These are phyloP conservation scores for Acrodontium crateriforme DNA, from an alignment of 2,329 filamentous ascomycete genomes.

Conservation along the genomic window DNA sequence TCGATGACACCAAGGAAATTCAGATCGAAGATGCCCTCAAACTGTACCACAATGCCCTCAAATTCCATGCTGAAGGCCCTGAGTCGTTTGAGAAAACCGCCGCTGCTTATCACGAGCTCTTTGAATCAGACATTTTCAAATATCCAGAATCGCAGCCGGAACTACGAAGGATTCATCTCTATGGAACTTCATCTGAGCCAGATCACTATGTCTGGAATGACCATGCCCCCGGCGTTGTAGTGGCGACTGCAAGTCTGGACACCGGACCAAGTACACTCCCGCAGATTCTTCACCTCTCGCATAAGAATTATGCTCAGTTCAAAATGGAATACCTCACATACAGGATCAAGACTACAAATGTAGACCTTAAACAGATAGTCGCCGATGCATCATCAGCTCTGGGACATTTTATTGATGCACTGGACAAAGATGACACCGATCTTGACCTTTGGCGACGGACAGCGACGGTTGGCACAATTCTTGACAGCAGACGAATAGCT, in stretches of 20 bases:
- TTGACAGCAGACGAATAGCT: slow-evolving; percentile 44
- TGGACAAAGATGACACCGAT: slow-evolving; percentile 52
- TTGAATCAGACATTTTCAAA: slow-evolving; percentile 85
- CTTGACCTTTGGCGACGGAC: slow-evolving; percentile 50
- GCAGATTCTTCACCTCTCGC: slow-evolving; percentile 81
- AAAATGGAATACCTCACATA: slow-evolving; percentile 47
- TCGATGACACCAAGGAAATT: slow-evolving; percentile 90
- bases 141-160: slow-evolving; percentile 80
- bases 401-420: slow-evolving; percentile 43
- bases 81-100: slow-evolving; percentile 60
- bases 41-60: slow-evolving; percentile 80
- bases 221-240: slow-evolving; percentile 25
- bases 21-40: slow-evolving; percentile 96
- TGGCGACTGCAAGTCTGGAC: slow-evolving; percentile 46
- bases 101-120: slow-evolving; percentile 70
- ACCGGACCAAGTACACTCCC: slow-evolving; percentile 67
- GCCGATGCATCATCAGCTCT: slow-evolving; percentile 32
- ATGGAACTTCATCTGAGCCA: slow-evolving; percentile 30
- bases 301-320: slow-evolving; percentile 93
- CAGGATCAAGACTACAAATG: slow-evolving; percentile 12
- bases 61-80: slow-evolving; percentile 78
- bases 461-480: slow-evolving; percentile 41
- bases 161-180: slow-evolving; percentile 55
- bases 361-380: slow-evolving; percentile 16
- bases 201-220: slow-evolving; percentile 21